These are phyloP conservation scores for Juncus effusus DNA, from an alignment of 176 grass and related monocot genomes.

Conservation along the genomic window DNA sequence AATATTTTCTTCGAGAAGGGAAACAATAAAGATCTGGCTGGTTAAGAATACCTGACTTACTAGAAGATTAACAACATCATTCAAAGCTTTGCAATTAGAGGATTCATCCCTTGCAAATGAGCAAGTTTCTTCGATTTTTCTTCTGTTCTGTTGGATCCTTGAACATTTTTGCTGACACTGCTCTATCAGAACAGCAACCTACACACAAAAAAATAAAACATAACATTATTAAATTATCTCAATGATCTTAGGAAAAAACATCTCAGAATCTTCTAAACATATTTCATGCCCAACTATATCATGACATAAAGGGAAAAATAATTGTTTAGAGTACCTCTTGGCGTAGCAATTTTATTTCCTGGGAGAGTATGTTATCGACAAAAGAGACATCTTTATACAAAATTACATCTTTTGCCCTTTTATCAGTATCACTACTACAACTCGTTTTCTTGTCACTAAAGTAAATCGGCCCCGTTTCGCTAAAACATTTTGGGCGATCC, in stretches of 20 bases:
- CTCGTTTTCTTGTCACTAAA: slow-evolving; percentile 9
- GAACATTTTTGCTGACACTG: slow-evolving; percentile 70
- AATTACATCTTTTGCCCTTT: slow-evolving; percentile 8
- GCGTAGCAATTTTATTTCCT: slow-evolving; percentile 63
- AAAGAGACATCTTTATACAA: slow-evolving; percentile 11
- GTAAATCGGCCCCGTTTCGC: slow-evolving; percentile 2
- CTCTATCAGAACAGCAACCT: slow-evolving; percentile 61
- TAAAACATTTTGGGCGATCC: slow-evolving; percentile 44
- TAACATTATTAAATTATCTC: neutral
- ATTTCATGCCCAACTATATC: too few species aligned
- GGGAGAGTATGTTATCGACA: slow-evolving; percentile 49
- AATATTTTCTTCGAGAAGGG: neutral
- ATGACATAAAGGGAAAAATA: neutral
- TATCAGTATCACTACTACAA: slow-evolving; percentile 1
- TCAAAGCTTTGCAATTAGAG: slow-evolving; percentile 79
- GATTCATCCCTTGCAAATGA: slow-evolving; percentile 62
- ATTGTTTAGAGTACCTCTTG: slow-evolving; percentile 53
- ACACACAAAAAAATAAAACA: slow-evolving; percentile 25
- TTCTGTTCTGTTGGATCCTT: slow-evolving; percentile 71
- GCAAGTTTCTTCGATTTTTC: slow-evolving; percentile 81
- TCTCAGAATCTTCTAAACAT: too few species aligned
- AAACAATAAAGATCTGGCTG: neutral
- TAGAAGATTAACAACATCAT: slow-evolving; percentile 78
- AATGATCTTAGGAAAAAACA: too few species aligned
- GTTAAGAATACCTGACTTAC: slow-evolving; percentile 63